Evolutionary conservation across 305 asterid species (phyloP), one percentile per base, ranked within the genome.

Genomic region (Rubia occidens): DNA sequence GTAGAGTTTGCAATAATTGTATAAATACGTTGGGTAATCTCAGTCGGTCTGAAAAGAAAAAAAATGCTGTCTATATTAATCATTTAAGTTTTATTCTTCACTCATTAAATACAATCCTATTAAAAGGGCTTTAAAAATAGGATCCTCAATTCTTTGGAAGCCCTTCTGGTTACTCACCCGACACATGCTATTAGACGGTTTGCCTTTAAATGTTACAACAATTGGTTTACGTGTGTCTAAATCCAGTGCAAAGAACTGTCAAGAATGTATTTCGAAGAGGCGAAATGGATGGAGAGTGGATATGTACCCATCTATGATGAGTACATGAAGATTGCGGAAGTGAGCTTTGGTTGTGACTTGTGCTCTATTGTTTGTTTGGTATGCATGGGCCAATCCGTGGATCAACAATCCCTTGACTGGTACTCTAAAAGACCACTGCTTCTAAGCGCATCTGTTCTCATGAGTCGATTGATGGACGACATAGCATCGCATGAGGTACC

Each of bases 251-350:
- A 69, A 64, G 64, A 58, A 42, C 6, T 76, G 24, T n/a, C 7
- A 0, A 70, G 56, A 40, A 59, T 58, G 2, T 73, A 66, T 39
- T 45, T 72, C 18, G 54, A 71, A 6, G 80, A 79, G 60, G 75
- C 78, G 2, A 68, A 56, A 42, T 75, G 82, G 76, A 17, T 15
- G 8, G 47, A 61, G 21, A 26, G 15, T 9, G 75, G 72, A 6
- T 56, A 51, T 66, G 8, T 61, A 55, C 77, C 84, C 62, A 58
- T 53, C 1, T 15, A 73, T 42, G 83, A 80, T 10, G 81, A 76
- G 66, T 66, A 79, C 37, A 64, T 72, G 68, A 54, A 68, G 45
- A 67, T 72, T 32, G 75, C 73, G 24, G 64, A 59, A 14, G 64
- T 14, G 6, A 39, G 71, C 2, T 2, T 56, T 15, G 63, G 39